Base-by-base conservation (phyloP, 768 basidiomycete genomes). In the Atractiella rhizophila region DNA sequence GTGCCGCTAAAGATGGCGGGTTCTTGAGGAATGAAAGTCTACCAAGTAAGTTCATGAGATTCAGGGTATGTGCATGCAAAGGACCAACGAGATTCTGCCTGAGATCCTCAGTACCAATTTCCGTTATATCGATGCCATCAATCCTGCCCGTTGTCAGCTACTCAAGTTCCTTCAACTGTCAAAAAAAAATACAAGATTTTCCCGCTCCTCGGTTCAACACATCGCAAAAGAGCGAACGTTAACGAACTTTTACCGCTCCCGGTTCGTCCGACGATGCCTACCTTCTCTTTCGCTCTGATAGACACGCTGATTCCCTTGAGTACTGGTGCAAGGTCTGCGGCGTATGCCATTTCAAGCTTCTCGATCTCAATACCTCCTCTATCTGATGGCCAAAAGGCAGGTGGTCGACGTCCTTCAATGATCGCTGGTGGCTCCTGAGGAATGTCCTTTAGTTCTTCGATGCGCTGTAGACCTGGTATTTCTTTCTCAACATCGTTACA, bases 211-310 rank as follows among this genome's bases (percentile, higher is more conserved):
- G 71, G 63, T 55, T 91, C 85, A 16, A 85, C 78, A 25, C 88
- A 61, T n/a, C 83, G 71, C 59, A 74, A 85, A 0, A 91, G 63
- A 4, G 79, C 74, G 51, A 74, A 74, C 76, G 88, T 77, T 44
- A 94, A 75, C 1, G 77, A 76, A 13, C 75, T 78, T 59, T 94
- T 34, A 6, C 70, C 71, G 0, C 70, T 68, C 2, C 71, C 73
- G 2, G 51, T 66, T 57, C 70, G 52, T 38, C 81, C 80, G 36
- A 86, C 76, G 38, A 88, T 76, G 26, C 85, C 83, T 48, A 94
- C 72, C 60, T 86, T 85, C 60, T 91, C 85, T 4, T 76, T 76
- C 0, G 69, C 68, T 0, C 60, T 56, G 20, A 91, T 63, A 23
- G 60, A 60, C 67, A 91, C 68, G 10, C 66, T 68, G 37, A 91